A percentile compares a stretch with the other conserved stretches of the same genome.
Evolutionary conservation across 306 rosid genomes (phyloP).

Genomic region (Ochetophila trinervis): DNA sequence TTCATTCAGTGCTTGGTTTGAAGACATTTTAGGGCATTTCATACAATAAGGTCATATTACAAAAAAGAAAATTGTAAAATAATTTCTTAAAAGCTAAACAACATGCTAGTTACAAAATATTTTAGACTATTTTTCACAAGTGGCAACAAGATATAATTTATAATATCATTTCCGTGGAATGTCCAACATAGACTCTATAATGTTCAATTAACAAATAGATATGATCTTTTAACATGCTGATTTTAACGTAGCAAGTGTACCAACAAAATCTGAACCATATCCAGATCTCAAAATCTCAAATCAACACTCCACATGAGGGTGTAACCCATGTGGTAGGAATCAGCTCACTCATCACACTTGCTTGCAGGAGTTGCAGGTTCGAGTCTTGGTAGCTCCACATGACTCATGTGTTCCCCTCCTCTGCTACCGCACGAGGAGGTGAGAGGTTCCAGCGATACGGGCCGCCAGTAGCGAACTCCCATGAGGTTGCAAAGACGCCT

Average conservation of each 20-base stretch:
- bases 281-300: conserved; percentile 9
- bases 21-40: background rate
- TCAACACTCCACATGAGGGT: conserved; percentile 20
- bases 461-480: too few species aligned
- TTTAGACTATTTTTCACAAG: too few species aligned
- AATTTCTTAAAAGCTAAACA: too few species aligned
- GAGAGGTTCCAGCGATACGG: too few species aligned
- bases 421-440: too few species aligned
- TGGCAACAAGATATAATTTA: background rate
- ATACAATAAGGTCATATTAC: background rate
- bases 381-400: too few species aligned
- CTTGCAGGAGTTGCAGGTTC: too few species aligned
- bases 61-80: background rate
- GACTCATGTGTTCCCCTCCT: too few species aligned
- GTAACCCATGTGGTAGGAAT: too few species aligned
- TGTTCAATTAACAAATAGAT: background rate
- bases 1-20: background rate
- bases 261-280: conserved; percentile 13
- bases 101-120: too few species aligned
- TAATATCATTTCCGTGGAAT: conserved; percentile 7
- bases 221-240: background rate
- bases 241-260: conserved; percentile 12
- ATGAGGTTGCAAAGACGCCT: too few species aligned
- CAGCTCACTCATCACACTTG: too few species aligned
- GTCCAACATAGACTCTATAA: conserved; percentile 3